A percentile compares a stretch with the other conserved stretches of the same genome.
These are phyloP conservation scores for Fraxinus nigra DNA, from an alignment of 305 asterid genomes.

Conservation along the genomic window DNA sequence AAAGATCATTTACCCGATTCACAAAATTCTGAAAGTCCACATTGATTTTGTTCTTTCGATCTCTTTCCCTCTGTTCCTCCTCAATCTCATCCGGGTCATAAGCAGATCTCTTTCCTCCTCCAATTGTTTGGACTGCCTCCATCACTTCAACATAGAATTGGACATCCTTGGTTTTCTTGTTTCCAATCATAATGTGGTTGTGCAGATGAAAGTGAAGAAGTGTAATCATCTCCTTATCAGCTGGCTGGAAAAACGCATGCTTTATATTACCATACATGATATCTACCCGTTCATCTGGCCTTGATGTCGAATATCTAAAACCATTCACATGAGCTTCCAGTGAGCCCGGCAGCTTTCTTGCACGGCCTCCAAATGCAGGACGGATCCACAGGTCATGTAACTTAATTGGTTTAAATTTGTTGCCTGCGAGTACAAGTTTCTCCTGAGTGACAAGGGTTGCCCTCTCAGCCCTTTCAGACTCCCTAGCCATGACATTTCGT, in stretches of 20 bases:
- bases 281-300: conserved; percentile 64
- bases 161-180: conserved; percentile 74
- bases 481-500: conserved; percentile 57
- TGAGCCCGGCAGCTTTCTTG: conserved; percentile 53
- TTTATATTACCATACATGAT: conserved; percentile 64
- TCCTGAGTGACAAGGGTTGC: conserved; percentile 73
- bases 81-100: conserved; percentile 89
- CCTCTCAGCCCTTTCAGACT: conserved; percentile 80
- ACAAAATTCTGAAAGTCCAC: conserved; percentile 65
- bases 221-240: conserved; percentile 82
- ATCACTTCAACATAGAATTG: conserved; percentile 82
- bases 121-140: conserved; percentile 73
- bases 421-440: conserved; percentile 61
- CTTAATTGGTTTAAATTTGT: conserved; percentile 65
- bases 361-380: conserved; percentile 75
- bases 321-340: conserved; percentile 80
- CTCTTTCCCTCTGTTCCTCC: conserved; percentile 87
- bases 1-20: conserved; percentile 67
- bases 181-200: conserved; percentile 85
- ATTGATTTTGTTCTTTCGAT: conserved; percentile 68
- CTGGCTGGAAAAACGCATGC: conserved; percentile 81
- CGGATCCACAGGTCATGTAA: conserved; percentile 72
- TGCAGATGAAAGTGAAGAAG: conserved; percentile 79
- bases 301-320: conserved; percentile 68
- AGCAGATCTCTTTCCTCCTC: conserved; percentile 68